A percentile compares a stretch with the other conserved stretches of the same genome.
Evolutionary conservation across 495 filamentous ascomycete genomes (phyloP).

Genomic region (Lasiosphaeria ovina): DNA sequence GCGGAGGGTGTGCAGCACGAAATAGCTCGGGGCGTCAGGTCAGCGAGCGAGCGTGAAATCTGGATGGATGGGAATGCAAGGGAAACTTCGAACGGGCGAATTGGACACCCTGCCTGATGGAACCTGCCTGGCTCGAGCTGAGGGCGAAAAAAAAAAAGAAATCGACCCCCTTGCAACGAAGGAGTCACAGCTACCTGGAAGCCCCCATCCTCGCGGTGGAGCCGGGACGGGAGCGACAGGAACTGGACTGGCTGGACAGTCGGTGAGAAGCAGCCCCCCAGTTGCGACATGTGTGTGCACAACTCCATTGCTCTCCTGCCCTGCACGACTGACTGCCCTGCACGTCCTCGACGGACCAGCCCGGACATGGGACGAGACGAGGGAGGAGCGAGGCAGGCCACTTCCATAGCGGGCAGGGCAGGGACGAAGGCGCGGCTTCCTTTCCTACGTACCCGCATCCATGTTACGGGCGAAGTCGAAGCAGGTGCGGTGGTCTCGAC

Average conservation of each 20-base stretch:
- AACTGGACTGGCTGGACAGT: slow-evolving; percentile 1
- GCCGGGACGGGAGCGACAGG: slow-evolving; percentile 22
- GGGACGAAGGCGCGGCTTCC: neutral
- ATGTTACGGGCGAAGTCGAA: too few relatives aligned
- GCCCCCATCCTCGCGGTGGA: slow-evolving; percentile 22
- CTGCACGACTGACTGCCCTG: too few relatives aligned
- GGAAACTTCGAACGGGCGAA: neutral
- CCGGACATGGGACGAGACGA: neutral
- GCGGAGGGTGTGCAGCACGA: slow-evolving; percentile 7
- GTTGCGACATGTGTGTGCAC: neutral
- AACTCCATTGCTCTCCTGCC: neutral
- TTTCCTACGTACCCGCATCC: neutral
- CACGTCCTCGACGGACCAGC: too few relatives aligned
- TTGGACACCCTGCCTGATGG: neutral
- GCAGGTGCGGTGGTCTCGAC: neutral
- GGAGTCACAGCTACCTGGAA: slow-evolving; percentile 10
- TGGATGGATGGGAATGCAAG: neutral
- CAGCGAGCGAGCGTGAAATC: neutral
- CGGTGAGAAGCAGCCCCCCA: slow-evolving; percentile 1
- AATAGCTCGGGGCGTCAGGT: slow-evolving; percentile 10
- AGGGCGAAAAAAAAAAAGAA: neutral
- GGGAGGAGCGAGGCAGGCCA: neutral
- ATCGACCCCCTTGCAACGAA: slow-evolving; percentile 16
- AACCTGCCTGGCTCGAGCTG: neutral
- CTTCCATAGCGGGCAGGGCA: neutral